These are phyloP conservation scores for Tieghemiomyces parasiticus DNA, from an alignment of 192 early-diverging fungal genomes.

Conservation along the genomic window DNA sequence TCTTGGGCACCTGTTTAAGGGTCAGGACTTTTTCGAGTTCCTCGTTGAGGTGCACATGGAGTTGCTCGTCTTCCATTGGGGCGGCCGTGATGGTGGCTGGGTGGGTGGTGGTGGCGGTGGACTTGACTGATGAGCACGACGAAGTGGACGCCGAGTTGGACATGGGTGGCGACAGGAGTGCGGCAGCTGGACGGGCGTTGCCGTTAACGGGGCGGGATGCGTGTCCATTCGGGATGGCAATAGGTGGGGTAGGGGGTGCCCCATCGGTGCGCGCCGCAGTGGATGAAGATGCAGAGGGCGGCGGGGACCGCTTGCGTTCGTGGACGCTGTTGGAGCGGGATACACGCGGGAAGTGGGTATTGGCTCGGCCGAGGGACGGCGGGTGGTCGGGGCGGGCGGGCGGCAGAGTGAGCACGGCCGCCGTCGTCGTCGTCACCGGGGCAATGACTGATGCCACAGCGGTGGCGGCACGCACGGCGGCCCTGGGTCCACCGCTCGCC, in stretches of 20 bases:
- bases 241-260: too few species aligned
- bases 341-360: background rate
- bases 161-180: background rate
- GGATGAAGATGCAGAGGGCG: too few species aligned
- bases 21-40: background rate
- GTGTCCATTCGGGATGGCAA: background rate
- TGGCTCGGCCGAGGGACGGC: background rate
- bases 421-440: too few species aligned
- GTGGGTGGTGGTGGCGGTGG: too few species aligned
- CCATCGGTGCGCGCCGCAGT: too few species aligned
- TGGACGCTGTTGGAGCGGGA: background rate
- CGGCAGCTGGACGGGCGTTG: too few species aligned
- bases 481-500: too few species aligned
- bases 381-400: slow-evolving; percentile 5
- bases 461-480: too few species aligned
- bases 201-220: background rate
- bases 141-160: background rate
- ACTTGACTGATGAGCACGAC: background rate
- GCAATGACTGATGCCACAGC: too few species aligned
- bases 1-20: slow-evolving; percentile 6
- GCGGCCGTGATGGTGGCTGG: too few species aligned
- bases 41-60: background rate
- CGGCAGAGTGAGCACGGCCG: slow-evolving; percentile 11
- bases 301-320: background rate
- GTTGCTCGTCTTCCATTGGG: background rate